Base-by-base conservation (phyloP, 768 basidiomycete genomes). In the Pholiota microspora region DNA sequence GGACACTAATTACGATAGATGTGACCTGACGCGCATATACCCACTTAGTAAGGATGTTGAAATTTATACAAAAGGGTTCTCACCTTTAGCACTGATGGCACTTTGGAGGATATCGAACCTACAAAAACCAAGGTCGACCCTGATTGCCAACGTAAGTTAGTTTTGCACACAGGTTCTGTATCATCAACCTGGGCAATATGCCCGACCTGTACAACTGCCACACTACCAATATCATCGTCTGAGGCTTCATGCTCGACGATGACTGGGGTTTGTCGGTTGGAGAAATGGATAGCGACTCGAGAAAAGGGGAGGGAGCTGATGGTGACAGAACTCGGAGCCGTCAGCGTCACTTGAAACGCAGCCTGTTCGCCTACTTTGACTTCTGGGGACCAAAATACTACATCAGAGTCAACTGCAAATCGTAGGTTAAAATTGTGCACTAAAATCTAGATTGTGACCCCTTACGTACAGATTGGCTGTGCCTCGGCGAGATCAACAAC, bases 321-420 rank as follows among this genome's bases (percentile, higher is more conserved):
- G 0, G 75, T 66, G 10, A 81, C 72, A 3, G 70, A 62, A 0
- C 68, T 62, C 0, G 84, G 82, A 0, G 88, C 80, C 2, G 74
- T 69, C 27, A 97, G 64, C 7, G 77, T 72, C 7, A 97, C 62
- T 67, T 98, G 94, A 69, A 92, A 97, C 0, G 89, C 81, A 0
- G 80, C 81, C 2, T 72, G 66, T 57, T 85, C 80, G 8, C 76
- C 80, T 4, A 94, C 78, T 49, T 78, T 76, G 23, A 84, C 80
- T 54, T 84, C 78, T 0, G 79, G 57, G 7, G 77, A 67, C 88
- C 91, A 94, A 68, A 97, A 98, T 0, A 84, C 77, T 3, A 86
- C 71, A 27, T 72, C 74, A 0, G 83, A 78, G 32, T 84, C 74
- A 56, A 94, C 93, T 94, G 54, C 1, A 55, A 52, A 36, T 25